Percentiles rank a stretch among this genome's conserved stretches.
Evolutionary conservation across 1,284 basidiomycete genomes (phyloP).

Genomic region (Pyrrhoderma lamaoense): DNA sequence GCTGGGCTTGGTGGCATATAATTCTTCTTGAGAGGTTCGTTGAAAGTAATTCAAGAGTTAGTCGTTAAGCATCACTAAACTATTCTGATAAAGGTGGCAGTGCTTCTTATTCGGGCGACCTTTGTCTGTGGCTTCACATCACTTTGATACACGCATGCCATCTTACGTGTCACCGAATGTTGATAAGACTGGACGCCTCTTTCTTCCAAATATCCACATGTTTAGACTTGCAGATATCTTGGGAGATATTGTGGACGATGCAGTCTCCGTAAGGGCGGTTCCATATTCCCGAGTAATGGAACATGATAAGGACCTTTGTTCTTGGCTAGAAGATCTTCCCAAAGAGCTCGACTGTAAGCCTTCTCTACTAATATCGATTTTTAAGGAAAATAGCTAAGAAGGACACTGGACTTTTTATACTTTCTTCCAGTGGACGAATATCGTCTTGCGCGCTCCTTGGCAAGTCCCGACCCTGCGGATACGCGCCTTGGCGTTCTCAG

Average conservation of each 20-base stretch:
- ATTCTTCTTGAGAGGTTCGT: conserved; percentile 63
- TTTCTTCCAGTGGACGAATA: conserved; percentile 53
- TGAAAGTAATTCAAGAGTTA: conserved; percentile 2
- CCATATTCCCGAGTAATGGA: conserved; percentile 65
- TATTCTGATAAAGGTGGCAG: conserved; percentile 52
- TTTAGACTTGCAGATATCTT: conserved; percentile 69
- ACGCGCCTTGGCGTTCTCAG: conserved; percentile 65
- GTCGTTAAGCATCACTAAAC: not conserved
- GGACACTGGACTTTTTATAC: not conserved
- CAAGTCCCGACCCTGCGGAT: conserved; percentile 42
- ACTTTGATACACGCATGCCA: conserved; percentile 72
- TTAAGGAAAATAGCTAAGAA: not conserved
- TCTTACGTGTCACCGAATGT: conserved; percentile 51
- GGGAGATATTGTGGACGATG: conserved; percentile 76
- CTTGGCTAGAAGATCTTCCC: conserved; percentile 70
- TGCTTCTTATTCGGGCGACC: conserved; percentile 80
- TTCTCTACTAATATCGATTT: not conserved
- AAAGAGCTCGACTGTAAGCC: conserved; percentile 45
- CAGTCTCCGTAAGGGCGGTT: conserved; percentile 66
- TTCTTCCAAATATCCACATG: conserved; percentile 63
- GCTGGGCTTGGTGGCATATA: conserved; percentile 86
- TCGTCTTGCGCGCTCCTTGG: conserved; percentile 57
- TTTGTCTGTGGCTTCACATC: conserved; percentile 61
- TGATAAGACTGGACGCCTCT: conserved; percentile 55
- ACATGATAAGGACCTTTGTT: conserved; percentile 56